These are phyloP conservation scores for Claviceps fusiformis DNA, from an alignment of 2,329 filamentous ascomycete species.

Conservation along the genomic window DNA sequence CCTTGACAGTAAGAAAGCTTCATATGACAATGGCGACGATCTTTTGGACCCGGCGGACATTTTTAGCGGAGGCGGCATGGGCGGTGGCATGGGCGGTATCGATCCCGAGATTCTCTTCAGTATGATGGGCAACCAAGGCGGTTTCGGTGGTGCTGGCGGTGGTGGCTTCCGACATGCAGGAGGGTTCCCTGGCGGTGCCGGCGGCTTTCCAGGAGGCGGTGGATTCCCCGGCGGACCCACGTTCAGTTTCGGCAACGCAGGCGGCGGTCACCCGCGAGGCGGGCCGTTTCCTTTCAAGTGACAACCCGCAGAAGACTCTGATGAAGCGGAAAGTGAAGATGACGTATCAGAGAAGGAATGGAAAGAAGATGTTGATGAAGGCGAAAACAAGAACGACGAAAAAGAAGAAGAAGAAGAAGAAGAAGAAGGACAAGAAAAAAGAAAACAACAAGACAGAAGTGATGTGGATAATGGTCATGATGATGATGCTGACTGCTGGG, in stretches of 20 bases:
- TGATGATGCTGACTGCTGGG: constrained; percentile 11
- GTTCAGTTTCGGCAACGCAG: constrained; percentile 38
- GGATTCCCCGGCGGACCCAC: constrained; percentile 31
- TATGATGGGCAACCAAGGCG: constrained; percentile 61
- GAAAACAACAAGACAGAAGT: constrained; percentile 13
- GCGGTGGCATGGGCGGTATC: constrained; percentile 51
- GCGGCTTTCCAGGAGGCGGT: constrained; percentile 32
- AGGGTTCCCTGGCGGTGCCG: constrained; percentile 37
- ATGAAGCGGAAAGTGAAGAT: constrained; percentile 21
- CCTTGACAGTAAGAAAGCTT: constrained; percentile 59
- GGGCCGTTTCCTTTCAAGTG: constrained; percentile 33
- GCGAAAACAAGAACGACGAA: constrained; percentile 14
- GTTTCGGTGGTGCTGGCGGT: constrained; percentile 37
- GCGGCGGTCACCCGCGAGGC: constrained; percentile 22
- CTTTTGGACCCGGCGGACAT: constrained; percentile 78
- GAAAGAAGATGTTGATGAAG: constrained; percentile 14
- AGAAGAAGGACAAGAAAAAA: constrained; percentile 20
- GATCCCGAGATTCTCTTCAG: constrained; percentile 69
- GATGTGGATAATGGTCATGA: constrained; percentile 14
- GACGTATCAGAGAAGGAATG: constrained; percentile 14
- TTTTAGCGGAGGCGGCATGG: constrained; percentile 58
- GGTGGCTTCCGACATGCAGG: constrained; percentile 37
- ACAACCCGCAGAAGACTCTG: constrained; percentile 28
- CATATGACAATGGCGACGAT: constrained; percentile 88
- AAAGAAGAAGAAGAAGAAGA: constrained; percentile 14